Base-by-base conservation (phyloP, 2,329 filamentous ascomycete species). In the Daldinia sp. region DNA sequence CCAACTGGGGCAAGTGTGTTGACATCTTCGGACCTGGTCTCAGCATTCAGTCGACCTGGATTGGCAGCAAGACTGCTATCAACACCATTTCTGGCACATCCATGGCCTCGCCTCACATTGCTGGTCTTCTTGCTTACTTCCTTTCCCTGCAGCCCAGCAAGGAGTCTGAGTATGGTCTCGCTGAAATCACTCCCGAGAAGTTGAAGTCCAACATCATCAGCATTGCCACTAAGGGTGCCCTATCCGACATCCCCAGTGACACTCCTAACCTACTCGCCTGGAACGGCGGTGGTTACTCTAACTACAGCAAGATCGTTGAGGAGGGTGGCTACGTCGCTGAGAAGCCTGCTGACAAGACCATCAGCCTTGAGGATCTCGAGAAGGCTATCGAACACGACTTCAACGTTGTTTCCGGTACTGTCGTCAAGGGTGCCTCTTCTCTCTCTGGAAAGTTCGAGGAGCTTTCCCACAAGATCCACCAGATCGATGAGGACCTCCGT, bases 71-170 rank as follows among this genome's bases (percentile, higher is more conserved):
- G 83, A 91, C 95, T 78, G 95, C 96, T 78, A 89, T 93, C 86
- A 99, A 99, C 90, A 98, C 93, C 84, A 99, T 99, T 86, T 98
- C 95, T 46, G 96, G 96, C 82, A 99, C 96, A 74, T 99, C 96
- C 62, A 99, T 99, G 96, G 96, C 96, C 71, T 98, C 96, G 71
- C 96, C 96, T 76, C 96, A 99, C 83, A 92, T 99, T 80, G 92
- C 91, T 79, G 96, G 96, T 88, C 93, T 99, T 72, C 87, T 98
- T 77, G 96, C 96, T 84, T 99, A 99, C 88, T 93, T 97, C 84
- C 90, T 99, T 68, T 99, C 96, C 73, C 93, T 99, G 64, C 94
- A 98, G 85, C 96, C 96, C 55, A 85, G 92, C 73, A 88, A 88
- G 77, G 93, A 97, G 83, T 99, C 97, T 46, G 94, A 93, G 79